Evolutionary conservation across 306 rosid genomes (phyloP).

Genomic region (Betula pendula): DNA sequence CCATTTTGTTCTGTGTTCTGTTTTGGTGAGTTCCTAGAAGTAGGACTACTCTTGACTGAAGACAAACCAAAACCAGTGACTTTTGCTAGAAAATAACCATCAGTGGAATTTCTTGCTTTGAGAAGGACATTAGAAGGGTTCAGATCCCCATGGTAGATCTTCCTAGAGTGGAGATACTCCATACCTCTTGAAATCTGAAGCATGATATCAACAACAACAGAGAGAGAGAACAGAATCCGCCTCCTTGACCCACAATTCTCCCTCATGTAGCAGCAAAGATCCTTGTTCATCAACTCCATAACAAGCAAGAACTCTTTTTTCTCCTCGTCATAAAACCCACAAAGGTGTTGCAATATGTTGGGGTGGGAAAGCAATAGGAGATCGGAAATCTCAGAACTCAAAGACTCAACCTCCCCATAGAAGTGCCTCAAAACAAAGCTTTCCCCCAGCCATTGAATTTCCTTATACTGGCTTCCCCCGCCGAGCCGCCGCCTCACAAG

Average conservation of each 20-base stretch:
- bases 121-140: slow-evolving; percentile 66
- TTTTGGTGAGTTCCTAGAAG: slow-evolving; percentile 34
- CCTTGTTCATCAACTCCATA: slow-evolving; percentile 79
- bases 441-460: slow-evolving; percentile 89
- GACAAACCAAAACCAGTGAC: slow-evolving; percentile 71
- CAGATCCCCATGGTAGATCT: slow-evolving; percentile 75
- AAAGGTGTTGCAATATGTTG: slow-evolving; percentile 63
- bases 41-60: slow-evolving; percentile 17
- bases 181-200: slow-evolving; percentile 94
- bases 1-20: slow-evolving; percentile 27
- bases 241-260: slow-evolving; percentile 80
- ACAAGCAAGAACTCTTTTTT: slow-evolving; percentile 71
- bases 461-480: slow-evolving; percentile 62
- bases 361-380: slow-evolving; percentile 76
- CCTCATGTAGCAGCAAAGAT: slow-evolving; percentile 61
- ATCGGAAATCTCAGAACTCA: slow-evolving; percentile 47
- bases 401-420: slow-evolving; percentile 45
- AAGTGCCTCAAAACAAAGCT: slow-evolving; percentile 69
- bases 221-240: slow-evolving; percentile 61
- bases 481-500: slow-evolving; percentile 68
- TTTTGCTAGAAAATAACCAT: slow-evolving; percentile 75
- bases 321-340: slow-evolving; percentile 72
- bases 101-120: slow-evolving; percentile 58
- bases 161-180: slow-evolving; percentile 73
- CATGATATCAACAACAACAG: slow-evolving; percentile 83